phyloP scores from a whole-genome alignment of 306 rosid species.

The Acacia melanoxylon region DNA sequence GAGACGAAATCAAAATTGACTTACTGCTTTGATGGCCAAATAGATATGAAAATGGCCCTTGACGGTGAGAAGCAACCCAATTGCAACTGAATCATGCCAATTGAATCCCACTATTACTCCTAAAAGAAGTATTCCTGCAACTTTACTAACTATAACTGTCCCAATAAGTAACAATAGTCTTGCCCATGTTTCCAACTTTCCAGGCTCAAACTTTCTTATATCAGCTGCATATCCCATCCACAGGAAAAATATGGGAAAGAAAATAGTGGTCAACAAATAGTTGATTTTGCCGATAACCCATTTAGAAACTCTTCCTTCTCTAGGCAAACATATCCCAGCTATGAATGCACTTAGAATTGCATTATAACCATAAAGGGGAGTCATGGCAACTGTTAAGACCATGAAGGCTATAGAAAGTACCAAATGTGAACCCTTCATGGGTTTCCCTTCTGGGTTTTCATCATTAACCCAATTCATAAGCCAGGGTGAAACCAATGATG shows the following conservation, averaged over 20 bases:
- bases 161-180: conserved; percentile 40
- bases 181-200: conserved; percentile 50
- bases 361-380: conserved; percentile 58
- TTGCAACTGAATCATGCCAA: conserved; percentile 85
- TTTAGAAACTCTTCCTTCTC: conserved; percentile 86
- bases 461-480: conserved; percentile 87
- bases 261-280: conserved; percentile 61
- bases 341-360: conserved; percentile 81
- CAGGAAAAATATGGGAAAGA: conserved; percentile 83
- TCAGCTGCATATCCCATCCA: conserved; percentile 91
- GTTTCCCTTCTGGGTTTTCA: conserved; percentile 92
- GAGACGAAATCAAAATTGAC: conserved; percentile 30
- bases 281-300: conserved; percentile 80
- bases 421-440: conserved; percentile 81
- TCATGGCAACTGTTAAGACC: conserved; percentile 56
- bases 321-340: conserved; percentile 78
- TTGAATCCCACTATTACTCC: conserved; percentile 71
- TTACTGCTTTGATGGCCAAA: conserved; percentile 72
- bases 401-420: conserved; percentile 82
- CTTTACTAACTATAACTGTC: conserved; percentile 58
- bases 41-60: conserved; percentile 93
- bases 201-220: conserved; percentile 40
- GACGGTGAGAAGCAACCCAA: conserved; percentile 76
- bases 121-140: conserved; percentile 63
- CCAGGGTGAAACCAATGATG: conserved; percentile 67